A percentile compares a stretch with the other conserved stretches of the same genome.
These are phyloP conservation scores for Ziziphus jujuba DNA, from an alignment of 306 rosid species.

Conservation along the genomic window DNA sequence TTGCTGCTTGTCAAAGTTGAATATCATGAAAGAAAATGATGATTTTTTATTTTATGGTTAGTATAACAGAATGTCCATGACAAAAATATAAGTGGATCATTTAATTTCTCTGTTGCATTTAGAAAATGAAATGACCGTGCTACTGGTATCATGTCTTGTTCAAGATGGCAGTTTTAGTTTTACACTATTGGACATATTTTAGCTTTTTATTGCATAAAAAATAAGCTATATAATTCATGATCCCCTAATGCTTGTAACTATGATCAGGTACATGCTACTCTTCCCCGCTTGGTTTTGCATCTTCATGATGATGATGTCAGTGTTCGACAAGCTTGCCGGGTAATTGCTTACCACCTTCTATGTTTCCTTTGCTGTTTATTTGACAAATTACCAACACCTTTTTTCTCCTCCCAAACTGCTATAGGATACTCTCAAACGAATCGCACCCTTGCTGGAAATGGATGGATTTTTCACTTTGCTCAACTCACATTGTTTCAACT, in stretches of 20 bases:
- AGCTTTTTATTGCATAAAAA: too few species aligned
- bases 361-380: slow-evolving; percentile 16
- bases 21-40: neutral
- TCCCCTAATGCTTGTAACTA: neutral
- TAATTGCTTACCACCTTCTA: slow-evolving; percentile 37
- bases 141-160: too few species aligned
- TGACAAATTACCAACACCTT: slow-evolving; percentile 20
- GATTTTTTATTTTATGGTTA: neutral
- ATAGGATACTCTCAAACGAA: slow-evolving; percentile 70
- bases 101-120: neutral
- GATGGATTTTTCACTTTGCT: slow-evolving; percentile 52
- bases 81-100: neutral
- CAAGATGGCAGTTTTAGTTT: too few species aligned
- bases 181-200: too few species aligned
- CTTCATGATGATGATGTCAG: slow-evolving; percentile 71
- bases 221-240: too few species aligned
- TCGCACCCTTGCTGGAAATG: slow-evolving; percentile 68
- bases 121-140: too few species aligned
- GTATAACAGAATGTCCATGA: neutral
- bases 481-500: slow-evolving; percentile 66
- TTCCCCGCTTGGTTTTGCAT: slow-evolving; percentile 92
- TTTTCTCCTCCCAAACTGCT: slow-evolving; percentile 1
- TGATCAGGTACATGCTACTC: slow-evolving; percentile 70
- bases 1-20: neutral
- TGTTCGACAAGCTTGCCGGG: slow-evolving; percentile 95